These are phyloP conservation scores for Colletotrichum viniferum DNA, from an alignment of 2,329 filamentous ascomycete genomes.

Conservation along the genomic window DNA sequence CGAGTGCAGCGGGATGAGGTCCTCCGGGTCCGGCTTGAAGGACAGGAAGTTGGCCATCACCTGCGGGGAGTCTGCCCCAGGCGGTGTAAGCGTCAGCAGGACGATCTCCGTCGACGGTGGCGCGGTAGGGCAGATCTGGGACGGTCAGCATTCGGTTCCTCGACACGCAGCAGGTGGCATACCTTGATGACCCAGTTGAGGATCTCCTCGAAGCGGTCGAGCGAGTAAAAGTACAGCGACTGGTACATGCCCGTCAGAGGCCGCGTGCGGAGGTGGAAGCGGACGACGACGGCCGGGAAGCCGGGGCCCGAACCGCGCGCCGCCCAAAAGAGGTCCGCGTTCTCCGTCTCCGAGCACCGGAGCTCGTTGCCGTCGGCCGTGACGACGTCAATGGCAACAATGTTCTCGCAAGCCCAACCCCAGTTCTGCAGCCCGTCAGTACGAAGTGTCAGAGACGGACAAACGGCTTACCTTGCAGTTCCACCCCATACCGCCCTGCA, in stretches of 20 bases:
- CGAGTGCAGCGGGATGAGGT: conserved; percentile 3
- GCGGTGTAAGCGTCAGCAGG: conserved; percentile 33
- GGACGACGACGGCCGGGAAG: conserved; percentile 57
- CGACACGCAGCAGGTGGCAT: not conserved
- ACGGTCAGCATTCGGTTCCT: not conserved
- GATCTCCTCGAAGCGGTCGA: conserved; percentile 46
- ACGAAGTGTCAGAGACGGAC: not conserved
- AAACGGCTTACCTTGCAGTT: conserved; percentile 49
- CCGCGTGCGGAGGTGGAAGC: conserved; percentile 50
- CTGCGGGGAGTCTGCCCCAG: conserved; percentile 30
- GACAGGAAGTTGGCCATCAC: conserved; percentile 43
- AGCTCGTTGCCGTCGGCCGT: conserved; percentile 48
- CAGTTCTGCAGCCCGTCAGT: conserved; percentile 43
- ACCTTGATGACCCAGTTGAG: conserved; percentile 52
- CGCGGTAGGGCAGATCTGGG: conserved; percentile 31
- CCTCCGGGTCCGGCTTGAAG: conserved; percentile 38
- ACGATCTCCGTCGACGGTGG: conserved; percentile 46
- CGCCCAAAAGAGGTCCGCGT: conserved; percentile 63
- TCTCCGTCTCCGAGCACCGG: conserved; percentile 45
- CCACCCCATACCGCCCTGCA: conserved; percentile 65
- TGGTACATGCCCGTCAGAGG: conserved; percentile 35
- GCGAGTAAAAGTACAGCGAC: conserved; percentile 49
- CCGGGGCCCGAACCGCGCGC: conserved; percentile 57
- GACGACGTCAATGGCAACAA: conserved; percentile 49
- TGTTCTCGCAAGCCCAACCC: conserved; percentile 61